Conservation (phyloP, 164 flowering plant genomes). For the Cinnamomum chago region DNA sequence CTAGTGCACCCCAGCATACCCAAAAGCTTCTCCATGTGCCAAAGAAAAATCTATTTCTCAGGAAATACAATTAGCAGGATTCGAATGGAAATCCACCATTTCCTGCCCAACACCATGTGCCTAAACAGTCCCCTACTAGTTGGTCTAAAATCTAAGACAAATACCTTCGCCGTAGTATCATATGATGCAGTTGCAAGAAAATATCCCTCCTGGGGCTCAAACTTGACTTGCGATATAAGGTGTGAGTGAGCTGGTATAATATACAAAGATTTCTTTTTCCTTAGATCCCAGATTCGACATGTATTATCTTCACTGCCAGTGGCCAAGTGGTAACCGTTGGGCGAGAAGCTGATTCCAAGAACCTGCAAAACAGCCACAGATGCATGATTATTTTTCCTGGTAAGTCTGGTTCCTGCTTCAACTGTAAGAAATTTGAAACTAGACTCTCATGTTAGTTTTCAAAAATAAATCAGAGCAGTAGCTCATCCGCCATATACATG, state of each 20-base stretch:
- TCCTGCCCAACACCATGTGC: no score
- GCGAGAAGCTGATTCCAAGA: constrained; percentile 75
- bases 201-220: constrained; percentile 94
- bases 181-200: constrained; percentile 79
- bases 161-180: constrained; percentile 92
- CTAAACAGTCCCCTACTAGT: no score
- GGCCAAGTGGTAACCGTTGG: constrained; percentile 96
- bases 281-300: constrained; percentile 93
- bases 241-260: constrained; percentile 91
- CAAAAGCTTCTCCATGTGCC: no score
- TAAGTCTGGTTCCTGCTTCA: no score
- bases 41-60: no score
- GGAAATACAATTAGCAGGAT: no score
- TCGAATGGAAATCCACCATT: no score
- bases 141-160: not conserved
- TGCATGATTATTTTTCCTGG: not conserved
- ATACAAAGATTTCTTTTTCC: constrained; percentile 76
- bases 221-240: constrained; percentile 88
- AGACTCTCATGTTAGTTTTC: no score
- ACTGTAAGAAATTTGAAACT: no score
- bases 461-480: no score
- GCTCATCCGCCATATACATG: no score
- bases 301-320: constrained; percentile 93
- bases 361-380: constrained; percentile 40
- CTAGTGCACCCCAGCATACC: no score